Percentiles rank a stretch among this genome's conserved stretches.
Evolutionary conservation across 1,139 yeast genomes (phyloP).

Genomic region (Yamadazyma kanchanaburiensis): DNA sequence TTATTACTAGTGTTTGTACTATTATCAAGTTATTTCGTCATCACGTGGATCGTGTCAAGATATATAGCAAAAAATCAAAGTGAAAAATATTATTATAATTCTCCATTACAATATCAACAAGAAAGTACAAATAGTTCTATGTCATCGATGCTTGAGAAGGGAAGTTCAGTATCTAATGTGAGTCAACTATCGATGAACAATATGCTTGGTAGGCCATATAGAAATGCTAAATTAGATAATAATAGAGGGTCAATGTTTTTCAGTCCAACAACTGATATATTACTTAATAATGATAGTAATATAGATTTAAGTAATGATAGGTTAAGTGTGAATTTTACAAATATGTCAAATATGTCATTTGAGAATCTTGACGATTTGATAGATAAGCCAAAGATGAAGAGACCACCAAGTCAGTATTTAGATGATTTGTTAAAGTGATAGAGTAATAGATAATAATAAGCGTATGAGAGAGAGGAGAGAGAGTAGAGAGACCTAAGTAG

Average conservation of each 20-base stretch:
- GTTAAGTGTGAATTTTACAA: constrained; percentile 3
- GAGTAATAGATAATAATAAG: too few species aligned
- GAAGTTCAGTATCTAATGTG: constrained; percentile 9
- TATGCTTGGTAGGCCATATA: constrained; percentile 22
- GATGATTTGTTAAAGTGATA: constrained; percentile 20
- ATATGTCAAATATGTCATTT: constrained; percentile 5
- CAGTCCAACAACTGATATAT: constrained; percentile 23
- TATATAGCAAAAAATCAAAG: constrained; percentile 35
- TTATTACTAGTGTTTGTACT: constrained; percentile 23
- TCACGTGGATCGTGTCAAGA: constrained; percentile 20
- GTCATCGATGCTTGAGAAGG: constrained; percentile 19
- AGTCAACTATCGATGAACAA: constrained; percentile 14
- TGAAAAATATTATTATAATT: constrained; percentile 26
- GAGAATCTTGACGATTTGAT: neutral
- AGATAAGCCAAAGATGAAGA: constrained; percentile 6
- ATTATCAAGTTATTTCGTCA: constrained; percentile 20
- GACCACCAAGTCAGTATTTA: constrained; percentile 32
- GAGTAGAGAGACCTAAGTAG: too few species aligned
- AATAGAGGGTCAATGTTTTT: constrained; percentile 33
- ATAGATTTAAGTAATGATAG: constrained; percentile 1
- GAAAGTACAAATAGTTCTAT: constrained; percentile 17
- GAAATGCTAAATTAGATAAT: constrained; percentile 15
- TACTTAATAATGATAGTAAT: constrained; percentile 2
- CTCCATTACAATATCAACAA: constrained; percentile 8
- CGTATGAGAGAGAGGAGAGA: too few species aligned